Evolutionary conservation across 2,329 filamentous ascomycete genomes (phyloP).

Genomic region (Pseudocercospora fijiensis): DNA sequence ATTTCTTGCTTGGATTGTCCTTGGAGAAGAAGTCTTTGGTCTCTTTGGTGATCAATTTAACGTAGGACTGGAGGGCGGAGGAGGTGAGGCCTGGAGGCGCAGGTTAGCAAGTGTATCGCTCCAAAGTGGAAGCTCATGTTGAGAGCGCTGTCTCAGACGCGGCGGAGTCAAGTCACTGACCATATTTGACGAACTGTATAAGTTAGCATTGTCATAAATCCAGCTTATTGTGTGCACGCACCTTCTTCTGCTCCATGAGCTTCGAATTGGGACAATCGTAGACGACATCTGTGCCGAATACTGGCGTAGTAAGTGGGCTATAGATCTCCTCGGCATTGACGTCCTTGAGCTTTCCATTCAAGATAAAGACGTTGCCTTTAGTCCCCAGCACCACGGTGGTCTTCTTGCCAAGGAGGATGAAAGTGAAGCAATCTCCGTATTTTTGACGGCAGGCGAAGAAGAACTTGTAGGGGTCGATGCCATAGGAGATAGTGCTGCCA

Average conservation of each 20-base stretch:
- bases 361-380: slow-evolving; percentile 83
- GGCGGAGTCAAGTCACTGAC: neutral
- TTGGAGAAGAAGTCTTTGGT: slow-evolving; percentile 70
- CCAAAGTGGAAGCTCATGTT: neutral
- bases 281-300: slow-evolving; percentile 81
- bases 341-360: slow-evolving; percentile 87
- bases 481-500: slow-evolving; percentile 89
- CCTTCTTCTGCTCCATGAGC: slow-evolving; percentile 96
- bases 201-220: slow-evolving; percentile 8
- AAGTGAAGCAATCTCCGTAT: slow-evolving; percentile 90
- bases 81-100: slow-evolving; percentile 59
- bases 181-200: slow-evolving; percentile 73
- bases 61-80: slow-evolving; percentile 72
- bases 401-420: slow-evolving; percentile 82
- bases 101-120: neutral
- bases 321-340: slow-evolving; percentile 91
- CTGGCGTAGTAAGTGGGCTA: slow-evolving; percentile 67
- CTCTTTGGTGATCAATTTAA: slow-evolving; percentile 74
- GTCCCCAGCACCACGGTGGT: slow-evolving; percentile 82
- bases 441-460: slow-evolving; percentile 72
- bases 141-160: neutral
- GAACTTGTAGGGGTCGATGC: slow-evolving; percentile 89
- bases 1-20: slow-evolving; percentile 49
- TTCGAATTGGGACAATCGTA: slow-evolving; percentile 90
- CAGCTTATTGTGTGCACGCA: slow-evolving; percentile 20